A percentile compares a stretch with the other conserved stretches of the same genome.
phyloP scores from a whole-genome alignment of 106 monocot genomes.

The Triglochin maritima region DNA sequence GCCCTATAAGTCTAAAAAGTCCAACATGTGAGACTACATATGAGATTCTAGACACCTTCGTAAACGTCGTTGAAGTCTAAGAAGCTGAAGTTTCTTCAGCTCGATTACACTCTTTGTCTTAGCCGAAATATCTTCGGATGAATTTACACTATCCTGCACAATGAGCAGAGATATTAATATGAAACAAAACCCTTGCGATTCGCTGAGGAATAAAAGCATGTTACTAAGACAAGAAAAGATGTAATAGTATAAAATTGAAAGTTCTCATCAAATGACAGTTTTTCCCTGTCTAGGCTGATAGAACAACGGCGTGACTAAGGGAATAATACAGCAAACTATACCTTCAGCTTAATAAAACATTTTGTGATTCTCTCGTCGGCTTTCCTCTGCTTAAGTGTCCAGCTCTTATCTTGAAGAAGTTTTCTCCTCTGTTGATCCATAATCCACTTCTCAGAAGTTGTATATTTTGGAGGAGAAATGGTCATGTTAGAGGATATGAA shows the following conservation, averaged over 20 bases:
- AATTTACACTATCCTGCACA: slow-evolving; percentile 68
- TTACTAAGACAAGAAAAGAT: neutral
- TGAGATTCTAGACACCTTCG: slow-evolving; percentile 40
- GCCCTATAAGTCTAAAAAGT: no score
- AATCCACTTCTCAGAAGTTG: slow-evolving; percentile 85
- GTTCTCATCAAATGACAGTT: neutral
- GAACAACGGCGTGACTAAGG: neutral
- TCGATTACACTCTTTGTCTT: slow-evolving; percentile 99
- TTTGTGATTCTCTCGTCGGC: slow-evolving; percentile 53
- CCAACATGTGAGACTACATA: no score
- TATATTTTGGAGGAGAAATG: slow-evolving; percentile 62
- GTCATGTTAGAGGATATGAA: slow-evolving; percentile 23
- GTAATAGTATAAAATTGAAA: neutral
- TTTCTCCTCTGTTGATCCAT: slow-evolving; percentile 54
- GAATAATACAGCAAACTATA: slow-evolving; percentile 12
- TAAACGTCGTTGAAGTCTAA: slow-evolving; percentile 70
- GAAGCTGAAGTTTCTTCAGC: slow-evolving; percentile 96
- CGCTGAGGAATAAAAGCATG: neutral
- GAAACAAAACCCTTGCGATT: neutral
- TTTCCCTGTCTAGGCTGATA: neutral
- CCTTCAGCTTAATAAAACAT: slow-evolving; percentile 77
- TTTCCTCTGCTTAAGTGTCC: slow-evolving; percentile 62
- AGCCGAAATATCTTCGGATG: slow-evolving; percentile 90
- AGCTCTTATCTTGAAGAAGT: slow-evolving; percentile 45
- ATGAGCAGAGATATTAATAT: neutral